Percentiles rank a stretch among this genome's conserved stretches.
These are phyloP conservation scores for Furcasterigmium furcatum DNA, from an alignment of 2,329 filamentous ascomycete species.

Conservation along the genomic window DNA sequence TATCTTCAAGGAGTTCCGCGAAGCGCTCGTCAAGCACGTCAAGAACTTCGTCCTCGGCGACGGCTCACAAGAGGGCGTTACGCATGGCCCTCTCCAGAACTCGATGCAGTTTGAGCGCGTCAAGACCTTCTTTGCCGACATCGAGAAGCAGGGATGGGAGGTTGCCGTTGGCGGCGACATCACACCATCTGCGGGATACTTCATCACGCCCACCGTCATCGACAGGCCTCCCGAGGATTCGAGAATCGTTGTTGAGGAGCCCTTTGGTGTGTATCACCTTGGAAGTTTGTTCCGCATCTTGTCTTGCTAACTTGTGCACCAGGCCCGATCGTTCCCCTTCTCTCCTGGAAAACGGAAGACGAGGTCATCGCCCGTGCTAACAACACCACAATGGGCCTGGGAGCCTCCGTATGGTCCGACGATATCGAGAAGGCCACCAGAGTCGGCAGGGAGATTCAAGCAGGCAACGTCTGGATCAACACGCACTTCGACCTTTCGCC, in stretches of 20 bases:
- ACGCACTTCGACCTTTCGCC: conserved; percentile 40
- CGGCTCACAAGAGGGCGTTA: conserved; percentile 33
- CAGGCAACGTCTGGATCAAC: conserved; percentile 61
- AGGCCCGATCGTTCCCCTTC: conserved; percentile 60
- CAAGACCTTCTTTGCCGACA: conserved; percentile 38
- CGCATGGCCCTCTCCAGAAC: conserved; percentile 53
- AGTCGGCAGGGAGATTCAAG: conserved; percentile 51
- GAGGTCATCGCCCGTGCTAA: conserved; percentile 58
- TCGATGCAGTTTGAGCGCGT: conserved; percentile 59
- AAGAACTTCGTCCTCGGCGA: conserved; percentile 22
- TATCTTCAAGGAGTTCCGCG: conserved; percentile 54
- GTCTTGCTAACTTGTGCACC: not conserved
- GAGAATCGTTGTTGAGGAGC: conserved; percentile 52
- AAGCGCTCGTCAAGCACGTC: conserved; percentile 18
- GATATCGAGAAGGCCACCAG: conserved; percentile 46
- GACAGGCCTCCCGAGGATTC: conserved; percentile 56
- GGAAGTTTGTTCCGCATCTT: not conserved
- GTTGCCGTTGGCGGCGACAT: conserved; percentile 23
- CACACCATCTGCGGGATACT: conserved; percentile 34
- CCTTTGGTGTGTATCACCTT: conserved; percentile 23
- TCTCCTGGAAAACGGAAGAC: conserved; percentile 58
- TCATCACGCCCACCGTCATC: conserved; percentile 54
- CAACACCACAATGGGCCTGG: conserved; percentile 47
- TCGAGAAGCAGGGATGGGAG: conserved; percentile 20
- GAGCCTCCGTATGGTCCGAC: conserved; percentile 54